phyloP scores from a whole-genome alignment of 139 green algal species.

The Coelastrella sp. region DNA sequence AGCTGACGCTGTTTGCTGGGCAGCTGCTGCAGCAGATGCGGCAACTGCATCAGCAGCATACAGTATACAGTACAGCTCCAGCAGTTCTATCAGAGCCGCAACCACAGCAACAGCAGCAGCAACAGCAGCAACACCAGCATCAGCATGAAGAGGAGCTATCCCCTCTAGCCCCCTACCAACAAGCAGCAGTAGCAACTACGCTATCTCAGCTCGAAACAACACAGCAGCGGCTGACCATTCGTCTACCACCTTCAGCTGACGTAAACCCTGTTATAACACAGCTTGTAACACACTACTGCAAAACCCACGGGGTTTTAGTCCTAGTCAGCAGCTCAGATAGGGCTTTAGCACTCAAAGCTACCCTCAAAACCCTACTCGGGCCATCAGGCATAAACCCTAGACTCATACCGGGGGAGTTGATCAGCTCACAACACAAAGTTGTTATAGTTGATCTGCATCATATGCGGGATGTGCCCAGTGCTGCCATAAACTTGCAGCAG shows the following conservation, averaged over 20 bases:
- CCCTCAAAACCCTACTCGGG: neutral
- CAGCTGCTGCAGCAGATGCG: conserved; percentile 8
- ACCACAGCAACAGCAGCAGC: neutral
- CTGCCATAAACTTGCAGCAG: conserved; percentile 13
- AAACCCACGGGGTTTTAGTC: neutral
- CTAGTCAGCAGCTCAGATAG: neutral
- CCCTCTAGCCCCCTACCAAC: neutral
- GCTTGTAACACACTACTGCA: neutral
- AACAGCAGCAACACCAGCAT: conserved; percentile 24
- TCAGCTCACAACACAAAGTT: neutral
- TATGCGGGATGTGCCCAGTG: neutral
- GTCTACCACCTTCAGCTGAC: conserved; percentile 13
- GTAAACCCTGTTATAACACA: conserved; percentile 13
- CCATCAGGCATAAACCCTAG: conserved; percentile 9
- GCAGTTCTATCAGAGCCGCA: conserved; percentile 3
- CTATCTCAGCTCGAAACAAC: neutral
- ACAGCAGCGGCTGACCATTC: neutral
- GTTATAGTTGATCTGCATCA: conserved; percentile 21
- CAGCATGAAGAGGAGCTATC: neutral
- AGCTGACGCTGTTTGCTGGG: neutral
- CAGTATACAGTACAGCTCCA: neutral
- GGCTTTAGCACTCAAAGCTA: neutral
- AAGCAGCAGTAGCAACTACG: neutral
- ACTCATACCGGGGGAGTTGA: conserved; percentile 19
- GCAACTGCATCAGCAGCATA: conserved; percentile 10